Percentiles rank a stretch among this genome's conserved stretches.
Conservation (phyloP, 495 filamentous ascomycete species). For the Talaromyces thailandensis region DNA sequence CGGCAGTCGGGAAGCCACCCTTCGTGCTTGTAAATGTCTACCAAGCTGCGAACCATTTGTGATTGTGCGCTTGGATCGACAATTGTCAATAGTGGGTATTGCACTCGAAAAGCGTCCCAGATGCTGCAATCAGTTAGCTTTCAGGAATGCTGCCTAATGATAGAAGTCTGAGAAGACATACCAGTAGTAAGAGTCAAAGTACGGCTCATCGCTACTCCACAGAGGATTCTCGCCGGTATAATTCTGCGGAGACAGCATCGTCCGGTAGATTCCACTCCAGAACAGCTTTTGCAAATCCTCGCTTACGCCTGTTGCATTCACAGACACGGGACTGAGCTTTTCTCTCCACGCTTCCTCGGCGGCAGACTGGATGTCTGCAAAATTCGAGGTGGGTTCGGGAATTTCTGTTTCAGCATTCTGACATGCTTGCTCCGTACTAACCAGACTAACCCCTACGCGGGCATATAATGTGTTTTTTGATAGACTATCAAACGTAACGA, state of each 20-base stretch:
- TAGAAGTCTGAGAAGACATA: neutral
- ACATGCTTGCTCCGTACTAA: constrained; percentile 1
- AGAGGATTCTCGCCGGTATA: constrained; percentile 60
- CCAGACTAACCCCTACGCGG: constrained; percentile 20
- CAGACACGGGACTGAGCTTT: constrained; percentile 44
- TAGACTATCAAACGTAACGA: constrained; percentile 35
- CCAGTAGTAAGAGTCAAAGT: constrained; percentile 44
- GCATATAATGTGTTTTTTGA: constrained; percentile 37
- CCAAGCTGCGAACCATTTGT: constrained; percentile 47
- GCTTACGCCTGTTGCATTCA: constrained; percentile 38
- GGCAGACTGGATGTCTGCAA: constrained; percentile 29
- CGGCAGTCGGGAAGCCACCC: constrained; percentile 42
- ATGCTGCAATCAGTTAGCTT: constrained; percentile 16
- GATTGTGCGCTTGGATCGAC: constrained; percentile 46
- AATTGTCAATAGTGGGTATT: constrained; percentile 47
- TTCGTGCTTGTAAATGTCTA: constrained; percentile 1
- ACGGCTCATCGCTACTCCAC: constrained; percentile 52
- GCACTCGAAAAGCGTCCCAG: constrained; percentile 1
- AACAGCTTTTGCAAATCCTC: constrained; percentile 40
- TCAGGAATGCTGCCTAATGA: neutral
- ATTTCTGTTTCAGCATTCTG: constrained; percentile 50
- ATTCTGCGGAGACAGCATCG: constrained; percentile 57
- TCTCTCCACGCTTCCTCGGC: constrained; percentile 45
- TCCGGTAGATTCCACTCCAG: constrained; percentile 54
- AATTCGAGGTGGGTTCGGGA: constrained; percentile 37